Evolutionary conservation across 768 basidiomycete species (phyloP).

Genomic region (Clitopilus hobsonii): DNA sequence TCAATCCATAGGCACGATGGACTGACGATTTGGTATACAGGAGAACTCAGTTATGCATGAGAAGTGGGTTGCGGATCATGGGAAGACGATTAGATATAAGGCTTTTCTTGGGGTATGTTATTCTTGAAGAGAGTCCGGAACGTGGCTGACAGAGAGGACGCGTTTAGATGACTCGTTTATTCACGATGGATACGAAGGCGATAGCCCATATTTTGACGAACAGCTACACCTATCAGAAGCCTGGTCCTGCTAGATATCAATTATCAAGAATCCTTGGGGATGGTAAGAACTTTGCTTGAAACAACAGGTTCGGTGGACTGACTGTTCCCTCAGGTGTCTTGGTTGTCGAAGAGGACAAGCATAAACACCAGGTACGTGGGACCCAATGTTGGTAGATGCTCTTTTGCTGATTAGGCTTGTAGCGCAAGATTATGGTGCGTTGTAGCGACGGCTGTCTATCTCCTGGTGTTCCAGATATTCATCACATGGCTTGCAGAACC

Average conservation of each 20-base stretch:
- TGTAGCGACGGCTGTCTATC: neutral
- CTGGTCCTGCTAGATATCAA: slow-evolving; percentile 29
- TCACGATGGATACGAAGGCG: slow-evolving; percentile 59
- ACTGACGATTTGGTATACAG: slow-evolving; percentile 13
- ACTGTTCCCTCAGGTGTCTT: slow-evolving; percentile 38
- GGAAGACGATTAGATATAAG: slow-evolving; percentile 11
- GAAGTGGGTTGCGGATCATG: slow-evolving; percentile 12
- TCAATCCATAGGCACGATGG: neutral
- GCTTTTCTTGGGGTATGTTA: slow-evolving; percentile 36
- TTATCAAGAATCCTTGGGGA: slow-evolving; percentile 39
- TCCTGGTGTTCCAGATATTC: neutral
- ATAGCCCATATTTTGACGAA: slow-evolving; percentile 62
- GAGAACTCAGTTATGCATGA: slow-evolving; percentile 23
- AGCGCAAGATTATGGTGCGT: slow-evolving; percentile 42
- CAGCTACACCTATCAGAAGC: slow-evolving; percentile 51
- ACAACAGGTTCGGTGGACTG: too few relatives aligned
- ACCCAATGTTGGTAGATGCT: neutral
- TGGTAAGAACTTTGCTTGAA: too few relatives aligned
- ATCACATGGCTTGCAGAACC: slow-evolving; percentile 40
- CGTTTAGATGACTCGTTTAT: slow-evolving; percentile 33
- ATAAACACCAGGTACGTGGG: slow-evolving; percentile 35
- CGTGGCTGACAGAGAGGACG: neutral
- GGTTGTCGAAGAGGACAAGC: slow-evolving; percentile 42
- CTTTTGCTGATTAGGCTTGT: neutral
- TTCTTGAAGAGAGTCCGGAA: neutral